Conservation (phyloP, 805 yeast genomes). For the Metschnikowia dekortorum region DNA sequence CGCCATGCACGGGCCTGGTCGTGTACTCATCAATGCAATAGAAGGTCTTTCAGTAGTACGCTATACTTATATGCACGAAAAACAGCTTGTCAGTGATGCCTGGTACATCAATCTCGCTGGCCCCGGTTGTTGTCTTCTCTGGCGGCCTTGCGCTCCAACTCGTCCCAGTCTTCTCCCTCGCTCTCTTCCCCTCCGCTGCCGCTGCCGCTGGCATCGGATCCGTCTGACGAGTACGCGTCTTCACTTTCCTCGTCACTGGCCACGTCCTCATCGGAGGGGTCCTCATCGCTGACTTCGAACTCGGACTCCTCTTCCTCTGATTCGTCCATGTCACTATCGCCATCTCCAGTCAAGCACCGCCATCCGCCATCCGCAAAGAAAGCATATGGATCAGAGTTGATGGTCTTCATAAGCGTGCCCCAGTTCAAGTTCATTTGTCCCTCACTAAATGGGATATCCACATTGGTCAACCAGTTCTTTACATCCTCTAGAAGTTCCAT, state of each 20-base stretch:
- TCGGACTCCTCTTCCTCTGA: conserved; percentile 68
- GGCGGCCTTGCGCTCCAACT: conserved; percentile 55
- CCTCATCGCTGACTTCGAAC: conserved; percentile 60
- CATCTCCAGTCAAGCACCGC: conserved; percentile 86
- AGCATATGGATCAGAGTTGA: conserved; percentile 87
- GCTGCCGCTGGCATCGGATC: conserved; percentile 26
- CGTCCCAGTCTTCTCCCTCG: conserved; percentile 55
- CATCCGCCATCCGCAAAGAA: conserved; percentile 95
- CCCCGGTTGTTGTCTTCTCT: conserved; percentile 34
- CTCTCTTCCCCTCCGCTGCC: conserved; percentile 33
- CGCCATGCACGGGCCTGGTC: neutral
- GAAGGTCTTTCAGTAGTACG: neutral
- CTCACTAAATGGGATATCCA: conserved; percentile 90
- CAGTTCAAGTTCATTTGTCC: conserved; percentile 96
- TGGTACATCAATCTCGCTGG: conserved; percentile 11
- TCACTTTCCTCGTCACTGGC: conserved; percentile 47
- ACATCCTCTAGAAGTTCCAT: conserved; percentile 88
- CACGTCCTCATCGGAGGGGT: conserved; percentile 59
- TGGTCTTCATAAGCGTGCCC: conserved; percentile 92
- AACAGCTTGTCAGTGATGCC: neutral
- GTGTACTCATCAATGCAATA: no score
- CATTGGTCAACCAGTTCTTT: conserved; percentile 96
- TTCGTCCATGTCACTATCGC: conserved; percentile 64
- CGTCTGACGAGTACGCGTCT: conserved; percentile 38
- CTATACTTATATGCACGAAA: neutral